Conservation (phyloP, 1,284 basidiomycete genomes). For the Rhodotorula mucilaginosa region DNA sequence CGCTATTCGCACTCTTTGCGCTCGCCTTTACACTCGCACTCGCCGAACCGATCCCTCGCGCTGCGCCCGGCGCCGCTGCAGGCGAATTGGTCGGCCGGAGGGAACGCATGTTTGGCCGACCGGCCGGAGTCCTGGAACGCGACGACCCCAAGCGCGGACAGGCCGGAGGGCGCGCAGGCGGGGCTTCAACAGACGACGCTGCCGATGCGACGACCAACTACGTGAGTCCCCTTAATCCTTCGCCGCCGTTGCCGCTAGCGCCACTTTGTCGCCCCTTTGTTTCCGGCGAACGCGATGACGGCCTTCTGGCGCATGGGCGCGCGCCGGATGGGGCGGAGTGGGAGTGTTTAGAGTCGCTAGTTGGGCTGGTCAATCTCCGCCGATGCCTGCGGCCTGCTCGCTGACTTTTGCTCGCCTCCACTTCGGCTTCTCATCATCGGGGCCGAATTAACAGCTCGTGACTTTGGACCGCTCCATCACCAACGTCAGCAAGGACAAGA, state of each 20-base stretch:
- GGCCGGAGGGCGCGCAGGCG: not conserved
- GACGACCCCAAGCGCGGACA: not conserved
- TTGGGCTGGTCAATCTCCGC: too few species aligned
- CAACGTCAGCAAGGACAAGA: constrained; percentile 26
- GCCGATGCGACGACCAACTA: not conserved
- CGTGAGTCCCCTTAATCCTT: not conserved
- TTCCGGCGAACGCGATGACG: not conserved
- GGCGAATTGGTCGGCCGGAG: not conserved
- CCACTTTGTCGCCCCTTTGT: not conserved
- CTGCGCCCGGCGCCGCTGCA: not conserved
- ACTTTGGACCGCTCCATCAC: constrained; percentile 26
- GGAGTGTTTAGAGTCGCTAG: too few species aligned
- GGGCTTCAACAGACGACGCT: too few species aligned
- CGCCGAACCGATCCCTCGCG: not conserved
- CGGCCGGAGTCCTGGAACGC: not conserved
- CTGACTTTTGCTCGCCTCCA: not conserved
- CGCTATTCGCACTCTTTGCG: not conserved
- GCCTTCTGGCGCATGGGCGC: not conserved
- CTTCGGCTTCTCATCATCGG: too few species aligned
- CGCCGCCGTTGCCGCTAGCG: too few species aligned
- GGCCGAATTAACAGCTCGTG: constrained; percentile 19
- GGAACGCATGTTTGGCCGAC: not conserved
- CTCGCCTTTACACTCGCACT: not conserved
- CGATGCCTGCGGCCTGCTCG: not conserved
- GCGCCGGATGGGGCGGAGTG: too few species aligned